phyloP scores from a whole-genome alignment of 1,139 yeast genomes.

The Kodamaea arcana region DNA sequence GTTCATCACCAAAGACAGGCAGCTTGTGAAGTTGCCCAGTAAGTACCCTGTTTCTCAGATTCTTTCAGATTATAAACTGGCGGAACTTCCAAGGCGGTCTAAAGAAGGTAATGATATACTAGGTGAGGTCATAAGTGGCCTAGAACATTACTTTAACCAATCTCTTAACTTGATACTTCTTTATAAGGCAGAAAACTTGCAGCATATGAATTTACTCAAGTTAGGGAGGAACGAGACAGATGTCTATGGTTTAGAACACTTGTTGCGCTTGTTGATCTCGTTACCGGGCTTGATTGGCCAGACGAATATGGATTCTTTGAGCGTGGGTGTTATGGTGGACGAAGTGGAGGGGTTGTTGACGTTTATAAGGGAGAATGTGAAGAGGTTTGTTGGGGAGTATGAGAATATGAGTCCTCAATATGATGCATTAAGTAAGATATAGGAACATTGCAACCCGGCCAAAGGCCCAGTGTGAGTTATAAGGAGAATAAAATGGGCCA shows the following conservation, averaged over 20 bases:
- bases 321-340: constrained; percentile 46
- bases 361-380: constrained; percentile 47
- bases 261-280: constrained; percentile 67
- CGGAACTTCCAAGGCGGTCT: neutral
- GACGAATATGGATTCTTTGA: constrained; percentile 76
- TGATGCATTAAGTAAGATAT: constrained; percentile 39
- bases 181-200: constrained; percentile 82
- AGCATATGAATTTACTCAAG: constrained; percentile 55
- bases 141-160: constrained; percentile 73
- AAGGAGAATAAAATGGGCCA: no score
- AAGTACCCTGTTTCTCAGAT: constrained; percentile 48
- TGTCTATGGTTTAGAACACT: constrained; percentile 75
- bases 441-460: no score
- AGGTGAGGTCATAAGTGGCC: constrained; percentile 65
- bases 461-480: no score
- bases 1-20: constrained; percentile 72
- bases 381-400: constrained; percentile 42
- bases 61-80: constrained; percentile 39
- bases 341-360: constrained; percentile 52
- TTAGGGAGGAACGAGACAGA: constrained; percentile 32
- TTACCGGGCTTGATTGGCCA: constrained; percentile 78
- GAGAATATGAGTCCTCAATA: constrained; percentile 62
- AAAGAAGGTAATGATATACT: constrained; percentile 30
- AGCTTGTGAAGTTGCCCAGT: constrained; percentile 61
- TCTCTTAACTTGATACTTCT: constrained; percentile 68